These are phyloP conservation scores for Hygrocybe coccinea DNA, from an alignment of 768 basidiomycete genomes.

Conservation along the genomic window DNA sequence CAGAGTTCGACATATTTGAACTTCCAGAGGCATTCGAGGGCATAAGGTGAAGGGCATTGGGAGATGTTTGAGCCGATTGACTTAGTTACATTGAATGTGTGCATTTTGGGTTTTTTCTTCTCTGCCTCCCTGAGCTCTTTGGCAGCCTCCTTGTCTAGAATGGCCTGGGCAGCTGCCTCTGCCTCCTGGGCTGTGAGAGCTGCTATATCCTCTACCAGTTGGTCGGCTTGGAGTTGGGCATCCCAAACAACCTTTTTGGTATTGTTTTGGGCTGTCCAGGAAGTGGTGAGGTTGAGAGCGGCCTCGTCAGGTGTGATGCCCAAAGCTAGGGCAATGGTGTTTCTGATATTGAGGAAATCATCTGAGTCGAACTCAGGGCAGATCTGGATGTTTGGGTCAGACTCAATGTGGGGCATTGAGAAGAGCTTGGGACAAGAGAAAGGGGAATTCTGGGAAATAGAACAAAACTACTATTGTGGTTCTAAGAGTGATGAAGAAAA, in stretches of 20 bases:
- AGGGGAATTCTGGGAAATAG: background rate
- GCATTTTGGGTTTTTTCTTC: background rate
- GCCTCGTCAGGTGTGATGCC: background rate
- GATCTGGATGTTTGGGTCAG: background rate
- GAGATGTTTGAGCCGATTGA: background rate
- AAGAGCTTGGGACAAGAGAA: background rate
- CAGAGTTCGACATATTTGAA: slow-evolving; percentile 14
- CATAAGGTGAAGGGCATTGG: slow-evolving; percentile 9
- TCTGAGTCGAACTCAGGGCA: background rate
- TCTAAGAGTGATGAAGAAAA: background rate
- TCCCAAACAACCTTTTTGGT: background rate
- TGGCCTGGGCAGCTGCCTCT: background rate
- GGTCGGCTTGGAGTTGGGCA: background rate
- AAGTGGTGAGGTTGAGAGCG: background rate
- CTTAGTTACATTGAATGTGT: background rate
- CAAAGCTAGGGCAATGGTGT: background rate
- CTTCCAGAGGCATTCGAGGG: slow-evolving; percentile 9
- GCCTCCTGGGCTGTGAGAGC: background rate
- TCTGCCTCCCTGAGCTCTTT: background rate
- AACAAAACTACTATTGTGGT: background rate
- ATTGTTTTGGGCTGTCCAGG: background rate
- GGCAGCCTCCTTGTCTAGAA: background rate
- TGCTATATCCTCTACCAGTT: background rate
- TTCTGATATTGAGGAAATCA: background rate
- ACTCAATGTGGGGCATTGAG: background rate